Evolutionary conservation across 192 early-diverging fungal genomes (phyloP).

Genomic region (Spinellus fusiger): DNA sequence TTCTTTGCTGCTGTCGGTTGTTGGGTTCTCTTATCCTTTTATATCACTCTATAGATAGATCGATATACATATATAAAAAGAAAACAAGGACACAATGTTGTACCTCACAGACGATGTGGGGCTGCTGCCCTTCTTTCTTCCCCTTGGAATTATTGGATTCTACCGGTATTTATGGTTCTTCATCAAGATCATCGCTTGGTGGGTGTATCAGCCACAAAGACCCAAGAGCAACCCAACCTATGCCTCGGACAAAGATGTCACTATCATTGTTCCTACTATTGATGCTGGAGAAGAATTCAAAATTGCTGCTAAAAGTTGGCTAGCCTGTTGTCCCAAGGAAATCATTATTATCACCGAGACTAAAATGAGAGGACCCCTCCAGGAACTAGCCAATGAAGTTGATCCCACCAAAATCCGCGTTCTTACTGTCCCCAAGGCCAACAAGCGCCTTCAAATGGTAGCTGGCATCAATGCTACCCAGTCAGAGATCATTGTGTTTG

Average conservation of each 20-base stretch:
- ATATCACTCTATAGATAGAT: not conserved
- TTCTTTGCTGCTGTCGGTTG: not conserved
- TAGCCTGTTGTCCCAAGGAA: constrained; percentile 56
- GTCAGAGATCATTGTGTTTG: constrained; percentile 60
- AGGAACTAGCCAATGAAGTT: constrained; percentile 52
- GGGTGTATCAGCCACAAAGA: constrained; percentile 53
- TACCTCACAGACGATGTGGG: constrained; percentile 59
- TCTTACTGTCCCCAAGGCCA: constrained; percentile 50
- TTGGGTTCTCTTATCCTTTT: not conserved
- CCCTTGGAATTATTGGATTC: constrained; percentile 64
- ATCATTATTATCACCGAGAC: constrained; percentile 66
- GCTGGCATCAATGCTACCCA: constrained; percentile 57
- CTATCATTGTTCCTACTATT: constrained; percentile 70
- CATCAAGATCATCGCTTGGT: constrained; percentile 57
- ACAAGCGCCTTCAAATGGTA: constrained; percentile 68
- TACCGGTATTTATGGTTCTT: constrained; percentile 69
- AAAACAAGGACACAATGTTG: constrained; percentile 36
- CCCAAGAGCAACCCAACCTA: constrained; percentile 55
- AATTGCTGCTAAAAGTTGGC: constrained; percentile 57
- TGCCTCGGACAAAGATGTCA: constrained; percentile 53
- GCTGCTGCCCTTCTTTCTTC: constrained; percentile 59
- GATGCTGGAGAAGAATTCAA: constrained; percentile 72
- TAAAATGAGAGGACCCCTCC: constrained; percentile 44
- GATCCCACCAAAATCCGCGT: constrained; percentile 50
- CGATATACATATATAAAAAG: not conserved